Base-by-base conservation (phyloP, 306 rosid genomes). In the Prosopis cineraria region DNA sequence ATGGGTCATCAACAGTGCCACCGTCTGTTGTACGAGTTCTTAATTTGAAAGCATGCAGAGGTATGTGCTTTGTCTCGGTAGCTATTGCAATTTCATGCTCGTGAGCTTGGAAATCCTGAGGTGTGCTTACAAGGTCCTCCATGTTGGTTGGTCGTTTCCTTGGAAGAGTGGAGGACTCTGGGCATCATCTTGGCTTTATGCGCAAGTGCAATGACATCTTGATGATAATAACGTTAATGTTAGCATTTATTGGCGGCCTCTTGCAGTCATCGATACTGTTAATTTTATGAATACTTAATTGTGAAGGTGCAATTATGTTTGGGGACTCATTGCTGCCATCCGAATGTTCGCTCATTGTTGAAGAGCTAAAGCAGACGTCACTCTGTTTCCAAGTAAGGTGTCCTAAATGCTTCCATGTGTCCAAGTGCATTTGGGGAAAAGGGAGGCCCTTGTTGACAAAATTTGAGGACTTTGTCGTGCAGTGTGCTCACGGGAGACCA, bases 401-500 rank as follows among this genome's bases (percentile, higher is more conserved):
- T 62, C 50, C 13, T 68, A n/a, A 20, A 52, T 16, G 31, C 64
- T 72, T 40, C 70, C 44, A 12, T 73, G 24, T 10, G 68, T 31
- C 25, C 24, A 64, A 6, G 60, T 68, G 12, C 53, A 25, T 69
- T 9, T 48, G 55, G 81, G 50, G 58, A 34, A 40, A 79, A 69
- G 43, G 41, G 53, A 64, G 24, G 10, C 66, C 25, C 30, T 68
- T 64, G 24, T 24, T 80, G 78, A 78, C 24, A 55, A 75, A 34
- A 55, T n/a, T 3, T 72, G 75, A 56, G 52, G 63, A 16, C 52
- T 67, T 72, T 16, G 50, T 59, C n/a, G 0, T 78, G 84, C 88
- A 93, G 97, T 91, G 99, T 70, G 99, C 98, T 80, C 99, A 95
- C 85, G 98, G 99, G 69, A 85, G 97, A 76, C 98, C 99, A 14